Conservation (phyloP, 2,329 filamentous ascomycete species). For the Xylaria polymorpha region DNA sequence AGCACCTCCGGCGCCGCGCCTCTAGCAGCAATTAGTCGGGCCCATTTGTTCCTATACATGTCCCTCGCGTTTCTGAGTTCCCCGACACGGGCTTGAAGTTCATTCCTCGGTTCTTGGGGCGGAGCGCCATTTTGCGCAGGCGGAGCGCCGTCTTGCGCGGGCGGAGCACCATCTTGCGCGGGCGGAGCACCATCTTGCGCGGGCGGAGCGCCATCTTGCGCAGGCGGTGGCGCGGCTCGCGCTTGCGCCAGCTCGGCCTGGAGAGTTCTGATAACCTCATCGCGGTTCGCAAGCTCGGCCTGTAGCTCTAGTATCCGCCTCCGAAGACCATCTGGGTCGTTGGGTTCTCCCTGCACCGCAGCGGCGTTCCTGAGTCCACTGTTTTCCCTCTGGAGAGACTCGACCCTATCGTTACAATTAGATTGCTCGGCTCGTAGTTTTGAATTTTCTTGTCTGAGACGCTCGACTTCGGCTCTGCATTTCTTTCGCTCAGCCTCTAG, state of each 20-base stretch:
- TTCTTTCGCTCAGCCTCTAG: background rate
- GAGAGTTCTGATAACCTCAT: conserved; percentile 14
- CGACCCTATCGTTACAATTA: background rate
- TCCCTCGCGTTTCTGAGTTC: conserved; percentile 28
- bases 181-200: background rate
- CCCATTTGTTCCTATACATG: conserved; percentile 23
- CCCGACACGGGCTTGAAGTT: conserved; percentile 17
- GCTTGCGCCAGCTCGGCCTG: conserved; percentile 7
- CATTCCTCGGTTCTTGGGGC: background rate
- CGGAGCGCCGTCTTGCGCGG: background rate
- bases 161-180: background rate
- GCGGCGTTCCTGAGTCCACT: background rate
- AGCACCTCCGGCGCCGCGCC: too few species aligned
- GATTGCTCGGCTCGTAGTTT: background rate
- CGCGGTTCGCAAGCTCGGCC: background rate
- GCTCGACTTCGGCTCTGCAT: background rate
- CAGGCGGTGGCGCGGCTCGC: background rate
- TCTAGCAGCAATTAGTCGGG: background rate
- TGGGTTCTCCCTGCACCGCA: background rate
- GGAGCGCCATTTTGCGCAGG: background rate
- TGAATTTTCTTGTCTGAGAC: conserved; percentile 6
- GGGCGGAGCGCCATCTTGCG: background rate
- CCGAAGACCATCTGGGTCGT: background rate
- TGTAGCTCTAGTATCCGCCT: conserved; percentile 5
- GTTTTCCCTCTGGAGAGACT: conserved; percentile 11